These are phyloP conservation scores for Sicyos baderoa DNA, from an alignment of 306 rosid genomes.

Conservation along the genomic window DNA sequence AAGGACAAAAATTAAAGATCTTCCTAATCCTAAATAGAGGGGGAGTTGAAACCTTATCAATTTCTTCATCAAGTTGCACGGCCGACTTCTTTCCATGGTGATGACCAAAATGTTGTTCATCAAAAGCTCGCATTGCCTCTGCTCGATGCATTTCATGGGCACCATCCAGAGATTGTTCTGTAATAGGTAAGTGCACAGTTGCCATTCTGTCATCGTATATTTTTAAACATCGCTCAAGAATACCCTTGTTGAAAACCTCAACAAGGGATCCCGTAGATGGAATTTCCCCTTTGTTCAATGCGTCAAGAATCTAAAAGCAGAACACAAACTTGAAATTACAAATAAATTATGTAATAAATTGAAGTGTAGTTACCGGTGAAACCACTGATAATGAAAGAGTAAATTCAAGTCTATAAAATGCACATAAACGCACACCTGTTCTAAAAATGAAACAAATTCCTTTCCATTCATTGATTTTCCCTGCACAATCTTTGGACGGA, in stretches of 20 bases:
- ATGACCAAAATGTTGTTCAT: slow-evolving; percentile 81
- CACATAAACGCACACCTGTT: slow-evolving; percentile 47
- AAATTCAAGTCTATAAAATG: neutral
- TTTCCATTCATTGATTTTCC: slow-evolving; percentile 70
- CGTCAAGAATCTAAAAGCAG: slow-evolving; percentile 70
- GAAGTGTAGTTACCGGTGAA: neutral
- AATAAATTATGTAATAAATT: neutral
- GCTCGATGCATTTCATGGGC: slow-evolving; percentile 50
- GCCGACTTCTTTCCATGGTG: slow-evolving; percentile 81
- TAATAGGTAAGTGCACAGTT: slow-evolving; percentile 48
- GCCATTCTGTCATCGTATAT: slow-evolving; percentile 52
- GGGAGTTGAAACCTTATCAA: slow-evolving; percentile 48
- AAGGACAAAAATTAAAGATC: neutral
- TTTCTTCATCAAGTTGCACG: slow-evolving; percentile 66
- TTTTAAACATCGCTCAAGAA: slow-evolving; percentile 84
- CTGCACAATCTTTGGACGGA: slow-evolving; percentile 85
- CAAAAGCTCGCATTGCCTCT: slow-evolving; percentile 55
- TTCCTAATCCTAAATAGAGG: neutral
- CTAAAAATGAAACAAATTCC: slow-evolving; percentile 73
- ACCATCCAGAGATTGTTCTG: slow-evolving; percentile 48
- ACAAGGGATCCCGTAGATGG: slow-evolving; percentile 98
- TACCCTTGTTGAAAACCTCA: slow-evolving; percentile 84
- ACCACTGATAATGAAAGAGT: slow-evolving; percentile 3
- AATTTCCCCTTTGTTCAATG: slow-evolving; percentile 96
- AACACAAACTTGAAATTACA: slow-evolving; percentile 20